Evolutionary conservation across 2,329 filamentous ascomycete species (phyloP).

Genomic region (Tothia fuscella): DNA sequence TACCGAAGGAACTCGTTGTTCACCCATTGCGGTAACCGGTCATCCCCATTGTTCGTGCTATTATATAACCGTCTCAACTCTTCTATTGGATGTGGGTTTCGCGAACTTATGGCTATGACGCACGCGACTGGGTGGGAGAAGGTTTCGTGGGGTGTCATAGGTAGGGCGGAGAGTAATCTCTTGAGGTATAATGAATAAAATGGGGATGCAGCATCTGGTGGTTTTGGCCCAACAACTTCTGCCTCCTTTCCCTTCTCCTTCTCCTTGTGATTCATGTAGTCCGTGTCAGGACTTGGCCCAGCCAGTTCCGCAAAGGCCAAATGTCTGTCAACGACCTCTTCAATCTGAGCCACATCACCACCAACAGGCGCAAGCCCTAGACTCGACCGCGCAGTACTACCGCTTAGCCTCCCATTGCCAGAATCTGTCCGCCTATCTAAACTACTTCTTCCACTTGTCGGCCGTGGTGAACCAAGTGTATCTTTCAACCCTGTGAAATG

Average conservation of each 20-base stretch:
- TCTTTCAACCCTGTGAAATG: slow-evolving; percentile 66
- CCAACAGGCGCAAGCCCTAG: slow-evolving; percentile 24
- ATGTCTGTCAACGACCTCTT: slow-evolving; percentile 69
- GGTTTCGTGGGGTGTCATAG: slow-evolving; percentile 75
- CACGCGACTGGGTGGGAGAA: slow-evolving; percentile 91
- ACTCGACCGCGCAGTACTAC: slow-evolving; percentile 17
- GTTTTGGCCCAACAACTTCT: background rate
- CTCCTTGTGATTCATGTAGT: slow-evolving; percentile 32
- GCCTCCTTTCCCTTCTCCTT: slow-evolving; percentile 10
- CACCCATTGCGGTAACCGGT: slow-evolving; percentile 69
- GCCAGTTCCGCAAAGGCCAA: slow-evolving; percentile 57
- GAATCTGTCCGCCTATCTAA: slow-evolving; percentile 25
- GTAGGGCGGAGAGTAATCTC: slow-evolving; percentile 66
- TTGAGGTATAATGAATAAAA: slow-evolving; percentile 81
- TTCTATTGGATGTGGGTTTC: slow-evolving; percentile 72
- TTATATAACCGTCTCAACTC: slow-evolving; percentile 73
- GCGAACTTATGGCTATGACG: slow-evolving; percentile 88
- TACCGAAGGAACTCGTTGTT: slow-evolving; percentile 88
- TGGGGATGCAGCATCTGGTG: slow-evolving; percentile 27
- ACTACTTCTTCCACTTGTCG: slow-evolving; percentile 21
- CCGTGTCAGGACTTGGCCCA: slow-evolving; percentile 12
- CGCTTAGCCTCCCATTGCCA: slow-evolving; percentile 17
- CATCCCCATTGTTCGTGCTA: slow-evolving; percentile 67
- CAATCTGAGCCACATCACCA: slow-evolving; percentile 55
- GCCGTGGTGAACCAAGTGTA: slow-evolving; percentile 29